phyloP scores from a whole-genome alignment of 371 early-diverging fungal genomes.

The Mortierella sp. region DNA sequence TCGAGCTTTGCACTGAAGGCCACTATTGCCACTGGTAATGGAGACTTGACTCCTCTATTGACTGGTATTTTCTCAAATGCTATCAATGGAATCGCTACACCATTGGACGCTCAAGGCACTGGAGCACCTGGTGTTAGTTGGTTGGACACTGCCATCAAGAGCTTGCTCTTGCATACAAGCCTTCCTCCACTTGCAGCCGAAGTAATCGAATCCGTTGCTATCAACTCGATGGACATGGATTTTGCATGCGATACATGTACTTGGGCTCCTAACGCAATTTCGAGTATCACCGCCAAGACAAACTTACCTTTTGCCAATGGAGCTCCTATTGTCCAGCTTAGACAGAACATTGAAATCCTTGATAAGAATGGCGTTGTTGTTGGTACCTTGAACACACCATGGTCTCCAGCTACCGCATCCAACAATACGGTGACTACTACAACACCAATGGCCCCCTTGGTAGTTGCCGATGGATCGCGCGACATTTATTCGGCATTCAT shows the following conservation, averaged over 20 bases:
- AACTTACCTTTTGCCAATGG: conserved; percentile 33
- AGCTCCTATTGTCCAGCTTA: conserved; percentile 33
- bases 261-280: conserved; percentile 21
- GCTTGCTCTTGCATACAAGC: conserved; percentile 2
- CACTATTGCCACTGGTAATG: conserved; percentile 29
- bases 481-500: conserved; percentile 17
- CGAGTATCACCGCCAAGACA: conserved; percentile 36
- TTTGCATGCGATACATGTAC: conserved; percentile 30
- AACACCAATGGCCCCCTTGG: conserved; percentile 3
- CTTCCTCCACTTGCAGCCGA: neutral
- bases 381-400: conserved; percentile 19
- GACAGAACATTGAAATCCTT: conserved; percentile 31
- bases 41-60: conserved; percentile 19
- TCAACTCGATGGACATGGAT: conserved; percentile 45
- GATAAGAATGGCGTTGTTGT: conserved; percentile 27
- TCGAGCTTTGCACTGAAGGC: conserved; percentile 39
- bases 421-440: conserved; percentile 20
- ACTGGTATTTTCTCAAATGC: conserved; percentile 41
- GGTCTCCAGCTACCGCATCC: neutral
- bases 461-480: conserved; percentile 16
- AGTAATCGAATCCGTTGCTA: conserved; percentile 13
- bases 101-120: conserved; percentile 26
- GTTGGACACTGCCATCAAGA: conserved; percentile 45
- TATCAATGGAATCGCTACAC: conserved; percentile 21
- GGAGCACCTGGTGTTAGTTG: conserved; percentile 49